Evolutionary conservation across 2,329 filamentous ascomycete genomes (phyloP), one percentile per base, ranked within the genome.

Genomic region (Amylocarpus encephaloides): DNA sequence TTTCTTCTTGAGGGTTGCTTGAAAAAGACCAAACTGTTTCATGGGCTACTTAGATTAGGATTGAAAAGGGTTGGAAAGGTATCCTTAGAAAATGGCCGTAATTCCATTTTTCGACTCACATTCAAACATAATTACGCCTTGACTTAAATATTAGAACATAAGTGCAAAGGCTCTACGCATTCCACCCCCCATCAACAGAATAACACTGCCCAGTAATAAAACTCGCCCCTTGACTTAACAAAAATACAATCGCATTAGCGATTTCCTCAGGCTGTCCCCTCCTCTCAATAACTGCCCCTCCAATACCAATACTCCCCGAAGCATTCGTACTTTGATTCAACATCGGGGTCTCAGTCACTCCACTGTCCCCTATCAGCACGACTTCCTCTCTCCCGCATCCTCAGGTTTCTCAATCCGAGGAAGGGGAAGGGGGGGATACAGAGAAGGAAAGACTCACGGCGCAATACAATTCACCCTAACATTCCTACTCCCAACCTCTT

Each of bases 401-500:
- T n/a, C n/a, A n/a, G n/a, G n/a, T n/a, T 26, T 26, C 4, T 26
- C 22, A 26, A 26, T 26, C 7, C 7, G 4, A 26, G 4, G 7
- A 4, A 26, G 22, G 7, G 4, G 3, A 10, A 9, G 15, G 26
- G 42, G 7, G n/a, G 5, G 4, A 11, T 16, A 16, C 19, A 29
- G n/a, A 18, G 19, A 26, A 36, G 19, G 12, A 43, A 19, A 13
- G 26, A 55, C 56, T 38, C 47, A 56, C 54, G 54, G 56, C 39
- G 54, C 46, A 39, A 58, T 43, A 29, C 40, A 47, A 43, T 57
- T 58, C 7, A 58, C 42, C 19, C 52, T 36, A 11, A 58, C 36
- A 36, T 15, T 53, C 22, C 48, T 43, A 2, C 26, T 33, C 3
- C 60, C 59, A 4, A 49, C 44, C 39, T 69, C 67, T 38, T 63